phyloP scores from a whole-genome alignment of 257 asterid species.

The Phtheirospermum japonicum region DNA sequence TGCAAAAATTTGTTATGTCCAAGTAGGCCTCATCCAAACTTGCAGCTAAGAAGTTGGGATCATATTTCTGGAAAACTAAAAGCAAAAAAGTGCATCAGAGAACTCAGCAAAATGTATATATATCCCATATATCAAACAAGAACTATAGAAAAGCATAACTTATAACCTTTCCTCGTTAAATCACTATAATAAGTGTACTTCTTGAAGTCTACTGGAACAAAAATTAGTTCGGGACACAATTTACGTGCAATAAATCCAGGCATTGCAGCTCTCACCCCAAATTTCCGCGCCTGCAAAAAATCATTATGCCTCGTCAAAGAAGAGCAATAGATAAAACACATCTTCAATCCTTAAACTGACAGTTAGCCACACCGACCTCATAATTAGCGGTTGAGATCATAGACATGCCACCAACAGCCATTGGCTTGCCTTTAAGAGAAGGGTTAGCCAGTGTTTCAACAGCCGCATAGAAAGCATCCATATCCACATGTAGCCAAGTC shows the following conservation, averaged over 20 bases:
- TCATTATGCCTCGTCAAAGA: conserved; percentile 23
- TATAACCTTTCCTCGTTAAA: conserved; percentile 77
- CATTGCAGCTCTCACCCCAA: conserved; percentile 99
- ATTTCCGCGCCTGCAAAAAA: conserved; percentile 76
- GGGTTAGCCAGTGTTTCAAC: conserved; percentile 81
- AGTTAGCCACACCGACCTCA: conserved; percentile 55
- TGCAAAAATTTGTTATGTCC: conserved; percentile 77
- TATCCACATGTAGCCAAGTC: conserved; percentile 94
- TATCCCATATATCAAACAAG: conserved; percentile 6
- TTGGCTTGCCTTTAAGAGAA: conserved; percentile 70
- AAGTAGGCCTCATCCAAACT: conserved; percentile 99
- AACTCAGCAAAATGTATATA: conserved; percentile 23
- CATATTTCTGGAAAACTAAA: conserved; percentile 76
- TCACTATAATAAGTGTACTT: conserved; percentile 78
- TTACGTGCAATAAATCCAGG: conserved; percentile 96
- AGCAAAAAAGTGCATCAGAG: conserved; percentile 26
- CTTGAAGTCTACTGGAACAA: conserved; percentile 81
- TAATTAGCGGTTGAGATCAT: conserved; percentile 97
- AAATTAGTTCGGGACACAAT: conserved; percentile 75
- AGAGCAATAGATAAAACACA: conserved; percentile 2
- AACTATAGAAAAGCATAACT: conserved; percentile 21
- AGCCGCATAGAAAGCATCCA: conserved; percentile 99
- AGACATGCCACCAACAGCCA: conserved; percentile 98
- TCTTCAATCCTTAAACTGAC: conserved; percentile 16
- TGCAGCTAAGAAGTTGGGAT: conserved; percentile 74